Evolutionary conservation across 805 yeast species (phyloP), one percentile per base, ranked within the genome.

Genomic region (Cyberlindnera veronae): DNA sequence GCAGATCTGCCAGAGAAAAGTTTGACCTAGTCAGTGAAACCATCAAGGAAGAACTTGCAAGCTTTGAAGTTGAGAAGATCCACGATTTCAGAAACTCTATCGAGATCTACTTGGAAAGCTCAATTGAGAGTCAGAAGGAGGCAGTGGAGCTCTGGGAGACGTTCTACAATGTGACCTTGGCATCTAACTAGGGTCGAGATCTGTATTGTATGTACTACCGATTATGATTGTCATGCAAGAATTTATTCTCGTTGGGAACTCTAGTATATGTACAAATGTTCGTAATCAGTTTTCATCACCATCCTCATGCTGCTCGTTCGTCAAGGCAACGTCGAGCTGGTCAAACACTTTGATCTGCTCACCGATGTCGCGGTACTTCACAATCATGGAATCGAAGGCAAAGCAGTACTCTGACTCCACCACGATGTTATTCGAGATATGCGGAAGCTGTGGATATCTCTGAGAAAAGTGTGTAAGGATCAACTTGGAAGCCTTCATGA

Each of bases 81-180:
- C 79, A 76, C 28, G 98, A 90, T 53, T 88, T 91, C 63, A 76
- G 96, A 57, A 85, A 85, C 54, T 77, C 89, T 46, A 85, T 91
- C 38, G 99, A 93, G 62, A 82, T 91, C 11, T 90, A 81, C 54
- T 74, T 95, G 58, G 98, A 93, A 61, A 79, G 93, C 38, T 76
- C 93, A 18, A 84, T 90, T 39, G 99, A 93, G 63, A 74, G 89
- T 23, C 99, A 93, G 63, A 93, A 93, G 64, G 96, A 89, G 60
- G 79, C 84, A 23, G 85, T 85, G 44, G 95, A 85, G 57, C 61
- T 82, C n/a, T 85, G 91, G 87, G 93, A 85, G 60, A 79, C 89
- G 0, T 93, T 91, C 57, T 89, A 88, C 57, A 86, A 82, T 36
- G 67, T 62, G n/a, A 56, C 61, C 28, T 48, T 67, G 33, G 50